phyloP scores from a whole-genome alignment of 768 basidiomycete genomes.

The Mycena rosella region DNA sequence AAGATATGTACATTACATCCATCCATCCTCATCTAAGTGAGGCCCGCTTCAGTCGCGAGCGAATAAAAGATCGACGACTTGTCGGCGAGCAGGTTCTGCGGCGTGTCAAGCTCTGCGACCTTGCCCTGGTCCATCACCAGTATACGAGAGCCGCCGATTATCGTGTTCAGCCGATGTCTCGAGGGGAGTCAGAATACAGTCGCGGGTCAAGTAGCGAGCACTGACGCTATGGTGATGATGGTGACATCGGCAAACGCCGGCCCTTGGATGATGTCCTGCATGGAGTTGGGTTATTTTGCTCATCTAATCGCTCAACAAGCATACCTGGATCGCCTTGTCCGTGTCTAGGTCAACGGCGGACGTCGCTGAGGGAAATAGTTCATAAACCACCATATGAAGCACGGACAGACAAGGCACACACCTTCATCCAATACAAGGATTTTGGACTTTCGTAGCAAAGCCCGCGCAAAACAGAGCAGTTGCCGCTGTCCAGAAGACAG shows the following conservation, averaged over 20 bases:
- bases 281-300: neutral
- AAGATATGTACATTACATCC: too few relatives aligned
- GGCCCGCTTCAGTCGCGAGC: conserved; percentile 75
- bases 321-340: conserved; percentile 78
- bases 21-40: conserved; percentile 46
- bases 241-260: conserved; percentile 83
- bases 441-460: conserved; percentile 85
- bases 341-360: conserved; percentile 93
- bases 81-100: conserved; percentile 71
- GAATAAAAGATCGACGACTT: conserved; percentile 69
- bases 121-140: conserved; percentile 86
- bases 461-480: conserved; percentile 89
- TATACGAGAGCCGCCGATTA: conserved; percentile 84
- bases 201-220: conserved; percentile 32
- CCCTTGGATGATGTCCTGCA: conserved; percentile 78
- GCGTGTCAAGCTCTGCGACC: conserved; percentile 86
- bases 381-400: conserved; percentile 13
- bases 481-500: conserved; percentile 90
- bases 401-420: conserved; percentile 37
- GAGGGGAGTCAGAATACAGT: conserved; percentile 8
- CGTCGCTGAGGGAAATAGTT: conserved; percentile 65
- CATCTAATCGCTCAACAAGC: neutral
- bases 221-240: conserved; percentile 89
- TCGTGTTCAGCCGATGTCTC: conserved; percentile 87
- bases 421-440: conserved; percentile 96